Evolutionary conservation across 345 rosid species (phyloP).

Genomic region (Chamaenerion angustifolium): DNA sequence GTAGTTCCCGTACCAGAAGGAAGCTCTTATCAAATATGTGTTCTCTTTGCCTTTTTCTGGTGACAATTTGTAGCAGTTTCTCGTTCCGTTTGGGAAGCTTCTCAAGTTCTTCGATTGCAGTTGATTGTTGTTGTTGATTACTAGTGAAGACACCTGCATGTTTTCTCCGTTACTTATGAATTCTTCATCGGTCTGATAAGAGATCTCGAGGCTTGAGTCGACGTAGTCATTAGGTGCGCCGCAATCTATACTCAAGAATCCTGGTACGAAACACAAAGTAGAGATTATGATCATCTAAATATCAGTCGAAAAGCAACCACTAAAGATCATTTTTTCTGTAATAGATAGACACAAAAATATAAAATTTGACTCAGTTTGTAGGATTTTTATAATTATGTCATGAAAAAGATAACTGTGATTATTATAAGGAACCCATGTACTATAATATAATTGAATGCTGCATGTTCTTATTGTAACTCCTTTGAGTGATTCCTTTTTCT

Average conservation of each 20-base stretch:
- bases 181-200: conserved; percentile 20
- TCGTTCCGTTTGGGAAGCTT: conserved; percentile 25
- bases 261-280: no score
- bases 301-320: no score
- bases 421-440: no score
- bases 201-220: conserved; percentile 16
- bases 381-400: no score
- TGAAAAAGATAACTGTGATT: no score
- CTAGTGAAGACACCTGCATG: conserved; percentile 5
- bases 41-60: conserved; percentile 13
- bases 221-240: conserved; percentile 19
- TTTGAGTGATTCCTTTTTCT: no score
- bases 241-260: conserved; percentile 38
- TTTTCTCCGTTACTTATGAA: conserved; percentile 20
- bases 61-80: conserved; percentile 28
- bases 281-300: no score
- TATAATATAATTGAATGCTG: no score
- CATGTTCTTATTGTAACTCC: no score
- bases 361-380: no score
- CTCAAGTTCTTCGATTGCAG: conserved; percentile 13
- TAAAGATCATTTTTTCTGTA: no score
- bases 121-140: background rate
- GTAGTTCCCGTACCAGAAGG: conserved; percentile 31
- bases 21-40: conserved; percentile 22
- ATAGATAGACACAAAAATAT: no score